Base-by-base conservation (phyloP, 2,329 filamentous ascomycete genomes). In the Aspergillus sp. region DNA sequence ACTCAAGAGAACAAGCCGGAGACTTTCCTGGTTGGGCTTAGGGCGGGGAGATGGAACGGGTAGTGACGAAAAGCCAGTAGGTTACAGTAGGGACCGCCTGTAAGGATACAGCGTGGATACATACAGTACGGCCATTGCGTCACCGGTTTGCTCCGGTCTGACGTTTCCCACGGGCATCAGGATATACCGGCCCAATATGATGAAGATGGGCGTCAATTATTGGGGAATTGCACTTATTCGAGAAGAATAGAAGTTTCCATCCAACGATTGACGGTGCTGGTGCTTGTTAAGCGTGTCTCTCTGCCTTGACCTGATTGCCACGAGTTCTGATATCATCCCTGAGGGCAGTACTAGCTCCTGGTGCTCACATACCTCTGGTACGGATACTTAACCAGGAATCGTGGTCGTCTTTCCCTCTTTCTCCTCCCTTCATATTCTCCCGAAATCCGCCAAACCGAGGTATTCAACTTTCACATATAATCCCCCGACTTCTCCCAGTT, bases 361-460 rank as follows among this genome's bases (percentile, higher is more conserved):
- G 25, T 30, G 30, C 27, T 47, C 46, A 44, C 15, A 25, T 48
- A 20, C 6, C 13, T 33, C 5, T 19, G 25, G 25, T 30, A 30
- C 39, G 19, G 27, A 19, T 39, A 35, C 27, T 38, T 15, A 38
- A 17, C 35, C 19, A 19, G 35, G 35, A 15, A 38, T 38, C 13
- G 35, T 38, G 19, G 35, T 38, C 25, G 25, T 39, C 38, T 32
- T 41, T 39, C 41, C 39, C 35, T 46, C 44, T 15, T 30, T 35
- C 17, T 25, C 22, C 48, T 47, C 39, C 22, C 15, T 22, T 55
- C 50, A 54, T 57, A 48, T 42, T 54, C 57, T 58, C 58, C 52
- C 25, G 25, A 30, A 30, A 30, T 30, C 61, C 61, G 61, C 48
- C 56, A 53, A 60, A 60, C 60, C 61, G 61, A 64, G 61, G 61